Conservation (phyloP, 2,329 filamentous ascomycete species). For the Alternaria consortialis region DNA sequence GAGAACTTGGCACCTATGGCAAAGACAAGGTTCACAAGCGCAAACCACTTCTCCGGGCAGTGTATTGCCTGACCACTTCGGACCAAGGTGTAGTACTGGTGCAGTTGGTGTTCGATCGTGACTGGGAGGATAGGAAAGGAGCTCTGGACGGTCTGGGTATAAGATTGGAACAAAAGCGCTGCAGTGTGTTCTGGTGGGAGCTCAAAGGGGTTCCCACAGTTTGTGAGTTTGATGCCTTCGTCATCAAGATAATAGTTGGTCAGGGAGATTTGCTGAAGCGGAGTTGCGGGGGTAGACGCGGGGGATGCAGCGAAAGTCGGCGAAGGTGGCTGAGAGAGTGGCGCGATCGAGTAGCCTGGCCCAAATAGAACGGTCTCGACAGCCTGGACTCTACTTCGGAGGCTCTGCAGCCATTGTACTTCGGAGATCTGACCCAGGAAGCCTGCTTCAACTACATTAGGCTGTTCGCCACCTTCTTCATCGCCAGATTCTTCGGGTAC, state of each 20-base stretch:
- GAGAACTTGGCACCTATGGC: conserved; percentile 51
- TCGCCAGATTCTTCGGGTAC: conserved; percentile 3
- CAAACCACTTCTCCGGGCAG: conserved; percentile 37
- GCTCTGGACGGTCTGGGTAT: conserved; percentile 39
- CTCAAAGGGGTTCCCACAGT: conserved; percentile 14
- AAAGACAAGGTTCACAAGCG: conserved; percentile 51
- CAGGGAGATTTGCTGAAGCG: background rate
- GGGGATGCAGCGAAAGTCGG: background rate
- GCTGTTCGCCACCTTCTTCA: background rate
- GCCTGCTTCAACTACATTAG: conserved; percentile 10
- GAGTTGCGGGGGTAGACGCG: background rate
- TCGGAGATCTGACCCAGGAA: conserved; percentile 30
- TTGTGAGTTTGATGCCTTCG: conserved; percentile 23
- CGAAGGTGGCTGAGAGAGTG: background rate
- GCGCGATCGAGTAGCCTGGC: background rate
- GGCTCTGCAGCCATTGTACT: conserved; percentile 30
- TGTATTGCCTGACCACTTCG: conserved; percentile 6
- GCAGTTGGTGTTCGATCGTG: conserved; percentile 13
- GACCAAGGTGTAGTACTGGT: conserved; percentile 15
- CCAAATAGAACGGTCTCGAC: conserved; percentile 11
- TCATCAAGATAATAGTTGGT: conserved; percentile 39
- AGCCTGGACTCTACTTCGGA: conserved; percentile 12
- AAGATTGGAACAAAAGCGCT: conserved; percentile 37
- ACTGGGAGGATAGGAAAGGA: conserved; percentile 34
- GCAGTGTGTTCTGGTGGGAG: conserved; percentile 22